Base-by-base conservation (phyloP, 2,329 filamentous ascomycete species). In the Colletotrichum sp. region DNA sequence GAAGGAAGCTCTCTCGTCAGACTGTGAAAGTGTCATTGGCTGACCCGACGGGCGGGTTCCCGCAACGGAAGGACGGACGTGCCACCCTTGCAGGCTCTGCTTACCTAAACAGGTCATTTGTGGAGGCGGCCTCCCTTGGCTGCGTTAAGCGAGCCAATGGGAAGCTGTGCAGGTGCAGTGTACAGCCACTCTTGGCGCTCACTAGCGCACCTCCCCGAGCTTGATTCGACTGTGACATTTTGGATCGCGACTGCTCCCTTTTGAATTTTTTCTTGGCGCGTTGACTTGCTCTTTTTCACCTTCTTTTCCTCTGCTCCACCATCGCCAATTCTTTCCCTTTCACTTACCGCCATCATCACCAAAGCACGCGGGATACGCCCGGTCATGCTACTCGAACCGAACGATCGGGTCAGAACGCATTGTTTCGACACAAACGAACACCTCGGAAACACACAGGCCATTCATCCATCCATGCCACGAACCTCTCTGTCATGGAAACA, bases 101-200 rank as follows among this genome's bases (percentile, higher is more conserved):
- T 59, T 72, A 68, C 39, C 63, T 67, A 34, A 72, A 55, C 18
- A 3, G n/a, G 32, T 21, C 5, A 6, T 10, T 5, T 8, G n/a
- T 21, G 64, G 39, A 57, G 16, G 52, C n/a, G 26, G 15, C 5
- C n/a, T 4, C 26, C 15, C 16, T n/a, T 34, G 49, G 13, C 36
- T 16, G 13, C 1, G 4, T 12, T 52, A 32, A 39, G 34, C 64
- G 73, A 76, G 15, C 70, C 70, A 73, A 73, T 76, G 34, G 21
- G 18, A 36, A 8, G 2, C n/a, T 7, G 24, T 16, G 18, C 2
- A 13, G 18, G 26, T 64, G 64, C 64, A 34, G 28, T 5, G 10
- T 64, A 68, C 70, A 68, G 73, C 73, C 73, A 76, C 73, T 68
- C 70, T 73, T 73, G 73, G 73, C 70, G 8, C 44, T 13, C 10